Base-by-base conservation (phyloP, 1,284 basidiomycete species). In the Apiotrichum mycotoxinovorans region DNA sequence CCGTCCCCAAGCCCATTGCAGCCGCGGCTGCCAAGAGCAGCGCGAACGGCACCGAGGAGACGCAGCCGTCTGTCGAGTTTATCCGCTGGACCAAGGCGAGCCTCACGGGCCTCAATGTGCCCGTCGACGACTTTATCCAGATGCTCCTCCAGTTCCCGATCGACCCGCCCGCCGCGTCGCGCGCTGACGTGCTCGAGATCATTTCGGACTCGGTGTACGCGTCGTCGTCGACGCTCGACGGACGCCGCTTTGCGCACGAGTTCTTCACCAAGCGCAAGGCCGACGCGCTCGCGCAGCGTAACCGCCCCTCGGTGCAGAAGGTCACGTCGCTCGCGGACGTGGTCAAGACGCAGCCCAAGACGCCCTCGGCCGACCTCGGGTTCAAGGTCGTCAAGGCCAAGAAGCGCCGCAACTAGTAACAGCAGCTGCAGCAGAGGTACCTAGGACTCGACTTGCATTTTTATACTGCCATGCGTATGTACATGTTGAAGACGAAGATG, bases 371-470 rank as follows among this genome's bases (percentile, higher is more conserved):
- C 45, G 91, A 93, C 72, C 88, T 89, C 83, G 85, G 85, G 5
- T 92, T 91, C 81, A 92, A 91, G 78, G 87, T 92, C 17, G 90
- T 93, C 52, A 92, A 91, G 76, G 90, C 91, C 80, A 93, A 92
- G 81, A 91, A 90, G 80, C 73, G 73, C 69, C 67, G 70, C 52
- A 47, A 23, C 26, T 44, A 54, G 33, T 8, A 35, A 38, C 35
- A 41, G 37, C 17, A 23, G 25, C 34, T 30, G 34, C 30, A 41
- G 27, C 10, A 54, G 25, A 27, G 23, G 15, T 27, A 40, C 27
- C 33, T 25, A 23, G 40, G n/a, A 41, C 38, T 38, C 30, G n/a
- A 7, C 35, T 45, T 43, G 43, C 40, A 52, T 30, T n/a, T 33
- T 44, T 51, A 37, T 27, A 58, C 51, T 45, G 25, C 38, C n/a